Evolutionary conservation across 2,329 filamentous ascomycete species (phyloP), one percentile per base, ranked within the genome.

Genomic region (Phialocephala subalpina): DNA sequence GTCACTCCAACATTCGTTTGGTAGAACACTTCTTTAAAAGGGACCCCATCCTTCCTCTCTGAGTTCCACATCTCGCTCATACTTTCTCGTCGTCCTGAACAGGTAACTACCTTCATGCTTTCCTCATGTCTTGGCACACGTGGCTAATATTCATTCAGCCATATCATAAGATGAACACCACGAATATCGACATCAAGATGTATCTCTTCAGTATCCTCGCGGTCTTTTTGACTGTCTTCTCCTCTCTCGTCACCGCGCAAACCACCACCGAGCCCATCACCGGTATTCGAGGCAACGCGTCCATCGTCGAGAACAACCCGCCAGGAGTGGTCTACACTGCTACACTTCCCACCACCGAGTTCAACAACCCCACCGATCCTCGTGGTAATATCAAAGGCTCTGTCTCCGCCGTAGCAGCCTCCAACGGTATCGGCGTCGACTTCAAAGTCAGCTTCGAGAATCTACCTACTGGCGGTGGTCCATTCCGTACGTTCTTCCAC

Each of bases 401-500:
- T 38, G 78, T 91, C 72, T 78, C 77, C 16, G 84, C 82, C 47
- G 78, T 77, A 42, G 79, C 83, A 47, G 78, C 79, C 47, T 76
- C 81, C 0, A 79, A 83, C 62, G 86, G 86, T 59, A 79, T 82
- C 27, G 88, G 88, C 52, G 83, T 90, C 60, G 77, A 80, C 62
- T 86, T 87, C 75, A 78, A 80, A 62, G 82, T 89, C 69, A 77
- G 81, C 36, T 85, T 91, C 73, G 82, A 80, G 62, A 88, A 88
- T 73, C 79, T 91, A 9, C 88, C 89, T 62, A 79, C 81, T 12
- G 79, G 81, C 64, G 82, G 83, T 52, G 86, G 87, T 1, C 86
- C 87, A 14, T 90, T 90, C 80, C 74, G 88, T 90, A 80, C 73
- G 85, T 82, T 56, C 55, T 52, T 27, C 33, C 27, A 59, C 66